A percentile compares a stretch with the other conserved stretches of the same genome.
Conservation (phyloP, 2,329 filamentous ascomycete genomes). For the Ophiocordyceps unilateralis region DNA sequence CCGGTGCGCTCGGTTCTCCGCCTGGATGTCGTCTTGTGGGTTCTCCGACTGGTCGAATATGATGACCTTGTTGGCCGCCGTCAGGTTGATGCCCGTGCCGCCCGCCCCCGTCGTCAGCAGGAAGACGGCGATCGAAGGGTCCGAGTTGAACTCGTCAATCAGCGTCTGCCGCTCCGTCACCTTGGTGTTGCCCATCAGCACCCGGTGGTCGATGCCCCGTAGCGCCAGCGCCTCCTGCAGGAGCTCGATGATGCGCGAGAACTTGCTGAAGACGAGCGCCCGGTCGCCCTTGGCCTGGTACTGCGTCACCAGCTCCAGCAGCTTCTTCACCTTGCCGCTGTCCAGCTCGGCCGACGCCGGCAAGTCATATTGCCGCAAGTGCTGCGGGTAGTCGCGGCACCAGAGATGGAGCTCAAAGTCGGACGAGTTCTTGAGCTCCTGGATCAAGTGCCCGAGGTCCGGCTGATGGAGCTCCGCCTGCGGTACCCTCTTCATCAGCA, state of each 20-base stretch:
- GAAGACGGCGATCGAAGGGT: constrained; percentile 70
- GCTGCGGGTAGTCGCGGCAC: constrained; percentile 39
- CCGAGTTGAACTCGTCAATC: constrained; percentile 70
- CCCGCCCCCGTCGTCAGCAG: constrained; percentile 85
- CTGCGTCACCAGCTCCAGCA: constrained; percentile 54
- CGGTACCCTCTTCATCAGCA: constrained; percentile 53
- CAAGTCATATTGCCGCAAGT: constrained; percentile 36
- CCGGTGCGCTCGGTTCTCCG: constrained; percentile 89
- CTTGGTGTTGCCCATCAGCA: constrained; percentile 71
- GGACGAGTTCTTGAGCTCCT: constrained; percentile 39
- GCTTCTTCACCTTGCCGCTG: constrained; percentile 69
- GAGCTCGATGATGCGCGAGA: constrained; percentile 81
- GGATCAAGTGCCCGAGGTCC: constrained; percentile 32
- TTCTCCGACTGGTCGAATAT: constrained; percentile 98
- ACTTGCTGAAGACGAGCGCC: constrained; percentile 82
- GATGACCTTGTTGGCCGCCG: constrained; percentile 90
- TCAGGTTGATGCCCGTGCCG: constrained; percentile 92
- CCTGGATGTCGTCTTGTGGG: constrained; percentile 94
- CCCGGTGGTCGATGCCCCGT: constrained; percentile 57
- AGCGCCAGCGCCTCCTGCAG: constrained; percentile 66
- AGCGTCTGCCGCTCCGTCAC: constrained; percentile 73
- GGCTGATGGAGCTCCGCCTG: constrained; percentile 35
- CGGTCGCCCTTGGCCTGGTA: constrained; percentile 74
- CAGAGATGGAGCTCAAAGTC: constrained; percentile 50
- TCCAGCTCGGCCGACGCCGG: constrained; percentile 35